These are phyloP conservation scores for Sporothrix mexicana DNA, from an alignment of 2,329 filamentous ascomycete species.

Conservation along the genomic window DNA sequence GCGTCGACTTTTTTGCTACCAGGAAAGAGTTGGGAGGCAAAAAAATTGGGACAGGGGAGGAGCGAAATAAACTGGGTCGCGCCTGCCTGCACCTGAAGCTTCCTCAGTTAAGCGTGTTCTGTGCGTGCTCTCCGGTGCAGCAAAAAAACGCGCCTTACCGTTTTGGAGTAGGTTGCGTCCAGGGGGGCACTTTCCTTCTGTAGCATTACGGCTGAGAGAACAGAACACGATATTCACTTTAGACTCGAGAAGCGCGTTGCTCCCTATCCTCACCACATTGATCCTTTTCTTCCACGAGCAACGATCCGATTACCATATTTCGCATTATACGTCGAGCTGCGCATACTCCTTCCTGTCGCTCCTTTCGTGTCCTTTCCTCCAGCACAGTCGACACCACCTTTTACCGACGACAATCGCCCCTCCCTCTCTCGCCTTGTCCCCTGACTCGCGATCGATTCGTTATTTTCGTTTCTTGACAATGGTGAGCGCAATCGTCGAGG, in stretches of 20 bases:
- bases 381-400: not conserved
- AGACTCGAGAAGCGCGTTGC: conserved; percentile 2
- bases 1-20: conserved; percentile 11
- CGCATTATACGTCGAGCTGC: conserved; percentile 11
- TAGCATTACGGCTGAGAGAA: conserved; percentile 25
- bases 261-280: not conserved
- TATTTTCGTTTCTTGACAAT: conserved; percentile 17
- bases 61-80: conserved; percentile 22
- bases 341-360: conserved; percentile 3
- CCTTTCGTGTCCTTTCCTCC: not conserved
- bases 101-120: not conserved
- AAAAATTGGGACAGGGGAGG: conserved; percentile 24
- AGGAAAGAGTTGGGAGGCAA: not conserved
- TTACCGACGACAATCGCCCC: not conserved
- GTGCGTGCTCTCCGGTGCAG: not conserved
- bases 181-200: not conserved
- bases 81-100: not conserved
- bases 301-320: not conserved
- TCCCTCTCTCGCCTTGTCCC: not conserved
- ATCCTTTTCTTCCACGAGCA: not conserved
- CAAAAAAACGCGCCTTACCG: conserved; percentile 32
- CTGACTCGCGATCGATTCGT: not conserved
- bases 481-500: not conserved
- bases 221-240: conserved; percentile 33
- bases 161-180: conserved; percentile 29